Percentiles rank a stretch among this genome's conserved stretches.
Evolutionary conservation across 2,329 filamentous ascomycete species (phyloP).

Genomic region (Penicillium sumatraense): DNA sequence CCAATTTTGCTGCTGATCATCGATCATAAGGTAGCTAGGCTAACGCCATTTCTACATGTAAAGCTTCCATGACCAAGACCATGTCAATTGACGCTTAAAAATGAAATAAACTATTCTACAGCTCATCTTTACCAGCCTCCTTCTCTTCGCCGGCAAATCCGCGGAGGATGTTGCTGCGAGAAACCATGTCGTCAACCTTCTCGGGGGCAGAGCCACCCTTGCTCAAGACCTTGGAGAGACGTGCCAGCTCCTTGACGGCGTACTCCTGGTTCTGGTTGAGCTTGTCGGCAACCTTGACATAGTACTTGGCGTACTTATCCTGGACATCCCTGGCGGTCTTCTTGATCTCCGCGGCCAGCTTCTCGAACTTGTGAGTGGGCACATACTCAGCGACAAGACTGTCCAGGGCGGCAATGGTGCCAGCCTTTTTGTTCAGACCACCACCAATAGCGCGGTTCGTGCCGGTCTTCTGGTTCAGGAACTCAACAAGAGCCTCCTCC

Average conservation of each 20-base stretch:
- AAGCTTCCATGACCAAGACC: neutral
- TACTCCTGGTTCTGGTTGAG: conserved; percentile 76
- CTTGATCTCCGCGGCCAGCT: conserved; percentile 72
- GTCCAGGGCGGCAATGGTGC: conserved; percentile 81
- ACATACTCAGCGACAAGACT: conserved; percentile 72
- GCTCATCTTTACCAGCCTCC: conserved; percentile 69
- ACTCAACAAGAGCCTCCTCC: conserved; percentile 76
- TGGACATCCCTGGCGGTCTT: conserved; percentile 70
- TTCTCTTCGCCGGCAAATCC: conserved; percentile 70
- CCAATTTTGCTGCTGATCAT: conserved; percentile 8
- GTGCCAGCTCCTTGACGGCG: conserved; percentile 80
- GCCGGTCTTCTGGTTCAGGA: conserved; percentile 85
- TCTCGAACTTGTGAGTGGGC: conserved; percentile 64
- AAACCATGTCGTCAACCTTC: conserved; percentile 87
- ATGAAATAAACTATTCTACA: conserved; percentile 53
- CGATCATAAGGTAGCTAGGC: neutral
- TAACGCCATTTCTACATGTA: neutral
- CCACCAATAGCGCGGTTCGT: conserved; percentile 84
- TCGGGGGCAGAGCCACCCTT: conserved; percentile 84
- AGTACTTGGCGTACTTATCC: conserved; percentile 90
- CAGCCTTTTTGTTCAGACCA: conserved; percentile 75
- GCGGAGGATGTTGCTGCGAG: conserved; percentile 84
- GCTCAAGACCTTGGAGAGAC: conserved; percentile 77
- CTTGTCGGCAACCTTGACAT: conserved; percentile 89
- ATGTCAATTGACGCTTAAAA: conserved; percentile 22